phyloP scores from a whole-genome alignment of 805 yeast species.

The Lipomyces sp. region DNA sequence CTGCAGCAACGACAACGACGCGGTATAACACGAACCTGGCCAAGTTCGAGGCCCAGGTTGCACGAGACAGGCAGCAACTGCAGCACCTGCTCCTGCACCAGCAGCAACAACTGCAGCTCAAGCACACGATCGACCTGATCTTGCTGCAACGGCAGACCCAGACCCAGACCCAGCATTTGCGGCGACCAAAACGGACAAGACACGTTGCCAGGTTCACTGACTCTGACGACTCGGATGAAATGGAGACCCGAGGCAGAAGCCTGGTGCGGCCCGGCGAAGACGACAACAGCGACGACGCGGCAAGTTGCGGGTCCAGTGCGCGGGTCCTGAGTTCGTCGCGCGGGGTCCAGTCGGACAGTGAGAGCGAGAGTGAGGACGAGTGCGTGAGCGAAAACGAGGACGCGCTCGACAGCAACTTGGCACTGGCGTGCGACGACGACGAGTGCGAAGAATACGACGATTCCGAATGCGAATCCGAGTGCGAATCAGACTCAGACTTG shows the following conservation, averaged over 20 bases:
- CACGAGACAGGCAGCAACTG: too few relatives aligned
- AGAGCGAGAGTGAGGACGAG: background rate
- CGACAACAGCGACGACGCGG: background rate
- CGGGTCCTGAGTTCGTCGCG: slow-evolving; percentile 18
- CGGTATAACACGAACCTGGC: slow-evolving; percentile 23
- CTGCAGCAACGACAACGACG: background rate
- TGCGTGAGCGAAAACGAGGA: too few relatives aligned
- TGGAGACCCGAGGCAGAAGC: slow-evolving; percentile 21
- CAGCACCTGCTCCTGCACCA: background rate
- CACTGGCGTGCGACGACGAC: slow-evolving; percentile 2
- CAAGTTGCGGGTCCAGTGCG: slow-evolving; percentile 11
- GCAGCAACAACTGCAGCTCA: background rate
- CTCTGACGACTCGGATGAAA: slow-evolving; percentile 12
- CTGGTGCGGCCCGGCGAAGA: slow-evolving; percentile 24
- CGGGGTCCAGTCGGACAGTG: slow-evolving; percentile 21
- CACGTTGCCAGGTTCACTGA: slow-evolving; percentile 18
- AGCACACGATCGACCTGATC: background rate
- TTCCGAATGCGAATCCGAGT: background rate
- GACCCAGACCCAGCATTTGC: too few relatives aligned
- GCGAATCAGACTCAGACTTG: background rate
- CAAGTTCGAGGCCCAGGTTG: slow-evolving; percentile 12
- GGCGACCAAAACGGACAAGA: background rate
- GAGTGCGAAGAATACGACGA: background rate
- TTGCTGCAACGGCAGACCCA: background rate
- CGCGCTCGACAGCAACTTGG: background rate